phyloP scores from a whole-genome alignment of 805 yeast species.

The Saccharomycopsis synnaedendra region DNA sequence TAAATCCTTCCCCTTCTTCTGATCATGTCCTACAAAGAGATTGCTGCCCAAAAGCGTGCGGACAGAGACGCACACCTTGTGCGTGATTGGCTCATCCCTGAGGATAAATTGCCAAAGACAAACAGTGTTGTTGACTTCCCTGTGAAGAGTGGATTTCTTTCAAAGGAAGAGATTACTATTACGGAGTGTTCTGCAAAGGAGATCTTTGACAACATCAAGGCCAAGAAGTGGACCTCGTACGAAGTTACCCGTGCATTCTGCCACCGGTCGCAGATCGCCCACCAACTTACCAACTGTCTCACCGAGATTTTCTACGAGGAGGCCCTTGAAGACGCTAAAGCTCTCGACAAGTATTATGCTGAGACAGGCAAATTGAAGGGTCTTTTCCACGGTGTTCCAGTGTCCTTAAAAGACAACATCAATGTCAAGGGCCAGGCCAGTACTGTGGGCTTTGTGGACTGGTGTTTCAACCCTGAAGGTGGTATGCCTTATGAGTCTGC shows the following conservation, averaged over 20 bases:
- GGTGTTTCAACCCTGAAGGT: slow-evolving; percentile 3
- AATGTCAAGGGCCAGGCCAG: slow-evolving; percentile 36
- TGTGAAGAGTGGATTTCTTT: slow-evolving; percentile 24
- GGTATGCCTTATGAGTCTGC: slow-evolving; percentile 8
- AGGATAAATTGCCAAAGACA: slow-evolving; percentile 22
- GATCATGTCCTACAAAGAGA: slow-evolving; percentile 24
- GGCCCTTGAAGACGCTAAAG: slow-evolving; percentile 46
- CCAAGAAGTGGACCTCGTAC: slow-evolving; percentile 28
- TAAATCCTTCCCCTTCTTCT: not conserved
- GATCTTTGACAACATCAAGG: slow-evolving; percentile 23
- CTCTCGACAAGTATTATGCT: slow-evolving; percentile 39
- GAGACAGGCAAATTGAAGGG: slow-evolving; percentile 39
- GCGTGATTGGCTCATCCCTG: slow-evolving; percentile 33
- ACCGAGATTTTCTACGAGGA: slow-evolving; percentile 37
- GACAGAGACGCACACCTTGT: slow-evolving; percentile 33
- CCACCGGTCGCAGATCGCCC: slow-evolving; percentile 49
- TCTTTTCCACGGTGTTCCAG: slow-evolving; percentile 57
- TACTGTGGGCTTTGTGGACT: slow-evolving; percentile 33
- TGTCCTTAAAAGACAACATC: slow-evolving; percentile 40
- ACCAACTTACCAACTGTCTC: slow-evolving; percentile 34
- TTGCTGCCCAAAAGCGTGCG: slow-evolving; percentile 30
- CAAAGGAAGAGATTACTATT: slow-evolving; percentile 27
- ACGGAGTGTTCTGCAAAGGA: slow-evolving; percentile 25
- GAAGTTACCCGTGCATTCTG: slow-evolving; percentile 46
- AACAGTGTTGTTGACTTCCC: slow-evolving; percentile 32